Percentiles rank a stretch among this genome's conserved stretches.
These are phyloP conservation scores for Pneumocystis carinii DNA, from an alignment of 1,139 yeast species.

Conservation along the genomic window DNA sequence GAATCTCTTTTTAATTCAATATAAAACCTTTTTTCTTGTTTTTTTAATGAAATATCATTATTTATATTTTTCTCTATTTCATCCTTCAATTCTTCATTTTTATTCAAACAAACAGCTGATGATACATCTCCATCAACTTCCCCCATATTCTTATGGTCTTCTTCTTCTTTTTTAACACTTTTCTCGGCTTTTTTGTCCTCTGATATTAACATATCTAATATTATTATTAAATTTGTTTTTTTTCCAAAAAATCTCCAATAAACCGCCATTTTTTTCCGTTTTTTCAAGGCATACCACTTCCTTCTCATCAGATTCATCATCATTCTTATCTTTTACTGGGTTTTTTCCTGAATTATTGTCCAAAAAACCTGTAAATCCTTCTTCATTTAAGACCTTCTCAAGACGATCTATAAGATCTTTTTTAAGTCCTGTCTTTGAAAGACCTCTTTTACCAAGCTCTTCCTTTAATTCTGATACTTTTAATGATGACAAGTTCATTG, in stretches of 20 bases:
- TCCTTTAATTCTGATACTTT: not conserved
- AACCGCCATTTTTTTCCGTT: no score
- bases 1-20: not conserved
- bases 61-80: not conserved
- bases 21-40: not conserved
- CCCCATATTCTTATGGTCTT: not conserved
- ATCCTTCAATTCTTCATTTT: not conserved
- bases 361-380: not conserved
- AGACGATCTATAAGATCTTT: constrained; percentile 62
- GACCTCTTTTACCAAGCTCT: constrained; percentile 1
- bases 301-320: not conserved
- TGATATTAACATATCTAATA: no score
- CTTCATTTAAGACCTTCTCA: not conserved
- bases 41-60: not conserved
- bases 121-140: not conserved
- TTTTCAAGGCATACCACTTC: not conserved
- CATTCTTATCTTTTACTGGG: not conserved
- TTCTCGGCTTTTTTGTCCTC: no score
- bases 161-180: not conserved
- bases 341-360: not conserved
- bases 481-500: not conserved
- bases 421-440: not conserved
- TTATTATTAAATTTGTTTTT: no score
- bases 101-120: not conserved
- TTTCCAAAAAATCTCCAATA: no score